Evolutionary conservation across 2,329 filamentous ascomycete species (phyloP), one percentile per base, ranked within the genome.

Genomic region (Grosmannia serpens): DNA sequence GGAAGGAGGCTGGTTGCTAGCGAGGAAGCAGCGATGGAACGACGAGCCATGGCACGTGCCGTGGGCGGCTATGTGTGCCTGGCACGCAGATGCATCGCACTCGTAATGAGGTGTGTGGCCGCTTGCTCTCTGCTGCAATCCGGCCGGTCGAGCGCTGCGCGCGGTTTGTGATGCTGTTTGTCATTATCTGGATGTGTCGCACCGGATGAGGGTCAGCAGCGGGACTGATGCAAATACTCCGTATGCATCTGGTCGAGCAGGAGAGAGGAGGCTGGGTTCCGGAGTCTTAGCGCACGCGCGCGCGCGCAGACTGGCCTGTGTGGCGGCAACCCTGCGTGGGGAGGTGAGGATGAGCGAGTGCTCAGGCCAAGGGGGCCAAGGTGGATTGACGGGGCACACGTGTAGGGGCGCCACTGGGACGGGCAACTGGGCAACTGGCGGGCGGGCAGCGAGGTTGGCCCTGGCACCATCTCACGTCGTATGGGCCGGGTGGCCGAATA

Each of bases 341-440:
- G 62, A 17, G 41, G 17, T 20, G 17, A 20, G 17, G n/a, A 3
- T 44, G 41, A 44, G 41, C 41, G 20, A 33, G 31, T n/a, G 31
- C 10, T 5, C 5, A 33, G 6, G 31, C 17, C 20, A 22, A 44
- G 41, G 15, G 2, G n/a, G 44, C n/a, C 22, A 22, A n/a, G 13
- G 44, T 38, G 51, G 29, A 26, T n/a, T n/a, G n/a, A 9, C 11
- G 33, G 17, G 20, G 61, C 60, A 64, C 62, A 64, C 62, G 62
- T 64, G 61, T 63, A 62, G 51, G 20, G 31, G 55, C 58, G 35
- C 52, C 60, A 62, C 50, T 64, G 62, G 62, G 50, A 58, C 41
- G n/a, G 20, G 41, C 17, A 44, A n/a, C 41, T 20, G 41, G 20
- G 17, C 41, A n/a, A 4, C 6, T 35, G 31, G 17, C 41, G 20